phyloP scores from a whole-genome alignment of 306 rosid genomes.

The Dryas alaskensis region DNA sequence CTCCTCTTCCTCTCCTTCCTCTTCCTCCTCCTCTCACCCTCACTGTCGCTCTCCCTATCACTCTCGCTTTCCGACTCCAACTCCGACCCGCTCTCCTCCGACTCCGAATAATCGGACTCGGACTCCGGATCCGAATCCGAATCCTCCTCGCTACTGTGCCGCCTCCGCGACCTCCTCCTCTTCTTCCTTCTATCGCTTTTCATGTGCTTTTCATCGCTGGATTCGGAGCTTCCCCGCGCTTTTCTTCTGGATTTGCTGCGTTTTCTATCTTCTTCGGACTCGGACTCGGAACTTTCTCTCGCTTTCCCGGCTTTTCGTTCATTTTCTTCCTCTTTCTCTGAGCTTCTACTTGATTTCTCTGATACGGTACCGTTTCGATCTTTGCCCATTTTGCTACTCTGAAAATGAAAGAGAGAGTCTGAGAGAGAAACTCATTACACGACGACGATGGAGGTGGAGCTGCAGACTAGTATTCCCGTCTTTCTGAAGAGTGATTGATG shows the following conservation, averaged over 20 bases:
- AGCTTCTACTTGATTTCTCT: conserved; percentile 12
- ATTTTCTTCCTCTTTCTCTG: conserved; percentile 34
- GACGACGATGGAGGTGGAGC: neutral
- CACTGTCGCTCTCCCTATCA: conserved; percentile 42
- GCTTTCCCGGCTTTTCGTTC: conserved; percentile 35
- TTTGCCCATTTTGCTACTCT: conserved; percentile 41
- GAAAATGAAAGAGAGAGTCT: no score
- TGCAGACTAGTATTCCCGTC: neutral
- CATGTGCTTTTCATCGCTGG: conserved; percentile 33
- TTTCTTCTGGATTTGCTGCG: conserved; percentile 43
- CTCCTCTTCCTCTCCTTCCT: conserved; percentile 18
- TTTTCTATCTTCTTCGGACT: conserved; percentile 31
- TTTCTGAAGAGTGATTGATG: neutral
- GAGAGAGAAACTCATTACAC: neutral
- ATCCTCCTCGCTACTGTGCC: conserved; percentile 49
- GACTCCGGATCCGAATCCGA: conserved; percentile 34
- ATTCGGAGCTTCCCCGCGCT: conserved; percentile 44
- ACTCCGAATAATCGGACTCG: conserved; percentile 35
- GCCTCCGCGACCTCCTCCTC: conserved; percentile 52
- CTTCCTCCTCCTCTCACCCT: conserved; percentile 47
- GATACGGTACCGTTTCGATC: conserved; percentile 37
- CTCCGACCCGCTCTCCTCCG: conserved; percentile 39
- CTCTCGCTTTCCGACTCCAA: conserved; percentile 41
- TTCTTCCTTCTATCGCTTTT: conserved; percentile 37
- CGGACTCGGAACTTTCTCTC: conserved; percentile 33